Evolutionary conservation across 73 alveolate genomes (phyloP), one percentile per base, ranked within the genome.

Genomic region (Paramecium biaurelia): DNA sequence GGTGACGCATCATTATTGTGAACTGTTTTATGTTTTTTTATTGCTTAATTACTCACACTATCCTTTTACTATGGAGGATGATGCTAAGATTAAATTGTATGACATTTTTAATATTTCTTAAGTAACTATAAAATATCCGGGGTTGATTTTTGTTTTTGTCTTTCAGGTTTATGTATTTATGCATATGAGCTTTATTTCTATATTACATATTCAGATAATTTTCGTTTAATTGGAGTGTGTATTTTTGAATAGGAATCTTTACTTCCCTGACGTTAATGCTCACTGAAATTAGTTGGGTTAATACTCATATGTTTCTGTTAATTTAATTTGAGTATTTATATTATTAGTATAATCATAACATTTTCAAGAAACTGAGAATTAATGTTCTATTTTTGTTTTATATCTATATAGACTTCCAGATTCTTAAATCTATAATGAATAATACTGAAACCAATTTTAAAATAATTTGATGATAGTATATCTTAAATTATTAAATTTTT

Each of bases 81-180:
- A 53, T 53, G 68, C 8, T 53, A 53, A 7, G 68, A 53, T 53
- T 53, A 7, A 53, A 1, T 53, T 5, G 84, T 63, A 32, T 63
- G 84, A 26, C 84, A 63, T 24, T 32, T 63, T 10, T 20, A 63
- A 63, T 63, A 26, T 63, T 63, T 63, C 45, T 63, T 63, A 4
- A 63, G 45, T 63, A 63, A n/a, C 12, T 63, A 26, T 63, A 63
- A 63, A 26, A 63, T 32, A 63, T 63, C 84, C 1, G 84, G 84
- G 24, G 43, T 63, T 63, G 84, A 63, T 32, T 63, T 63, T 63
- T 63, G 47, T 32, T 63, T 63, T 63, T 63, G 47, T 30, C 84
- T 63, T 63, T 63, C 84, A 26, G 84, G 84, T 63, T 63, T 63
- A 12, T 63, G 84, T 30, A 63, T 63, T 63, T 63, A 32, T 26